Base-by-base conservation (phyloP, 306 rosid species). In the Ammopiptanthus mongolicus region DNA sequence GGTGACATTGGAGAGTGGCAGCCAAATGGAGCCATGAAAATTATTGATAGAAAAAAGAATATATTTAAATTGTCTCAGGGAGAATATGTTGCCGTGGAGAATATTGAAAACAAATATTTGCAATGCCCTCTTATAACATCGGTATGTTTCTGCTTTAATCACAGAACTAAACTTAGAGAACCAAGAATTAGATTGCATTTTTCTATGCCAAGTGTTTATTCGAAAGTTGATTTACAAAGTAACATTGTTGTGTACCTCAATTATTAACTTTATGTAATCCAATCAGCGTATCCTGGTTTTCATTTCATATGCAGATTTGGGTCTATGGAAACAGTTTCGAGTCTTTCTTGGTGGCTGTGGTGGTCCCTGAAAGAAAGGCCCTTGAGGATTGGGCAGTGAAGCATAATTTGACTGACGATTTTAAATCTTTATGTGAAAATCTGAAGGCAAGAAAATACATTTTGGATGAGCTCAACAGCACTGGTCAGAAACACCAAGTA, bases 1-100 rank as follows among this genome's bases (percentile, higher is more conserved):
- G 98, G 98, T 81, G 98, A 95, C 81, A 90, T 95, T 76, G 98
- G 98, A 78, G 98, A 95, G 82, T 90, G 92, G 96, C 96, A 90
- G 80, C 85, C 90, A 8, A 67, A 85, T 79, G 98, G 98, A 82
- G 80, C 96, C 57, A 87, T 95, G 98, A 91, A 87, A 86, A 85
- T 95, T 39, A 91, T 95, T 50, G 98, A 95, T 75, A 81, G 98
- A 65, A 95, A 90, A 69, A 95, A 91, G 87, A 90, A 91, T 23
- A 90, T 95, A 71, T 95, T 91, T 56, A 95, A 95, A 88, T 85
- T 95, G 76, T 91, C 97, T 46, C 98, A 95, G 81, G 98, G 97
- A 57, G 98, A 94, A 84, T 94, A 94, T 64, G 87, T 94, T 42
- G 93, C 97, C 6, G 96, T 94, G 42, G 97, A 94, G 86, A 91